phyloP scores from a whole-genome alignment of 2,329 filamentous ascomycete genomes.

The Rutstroemia sp. region DNA sequence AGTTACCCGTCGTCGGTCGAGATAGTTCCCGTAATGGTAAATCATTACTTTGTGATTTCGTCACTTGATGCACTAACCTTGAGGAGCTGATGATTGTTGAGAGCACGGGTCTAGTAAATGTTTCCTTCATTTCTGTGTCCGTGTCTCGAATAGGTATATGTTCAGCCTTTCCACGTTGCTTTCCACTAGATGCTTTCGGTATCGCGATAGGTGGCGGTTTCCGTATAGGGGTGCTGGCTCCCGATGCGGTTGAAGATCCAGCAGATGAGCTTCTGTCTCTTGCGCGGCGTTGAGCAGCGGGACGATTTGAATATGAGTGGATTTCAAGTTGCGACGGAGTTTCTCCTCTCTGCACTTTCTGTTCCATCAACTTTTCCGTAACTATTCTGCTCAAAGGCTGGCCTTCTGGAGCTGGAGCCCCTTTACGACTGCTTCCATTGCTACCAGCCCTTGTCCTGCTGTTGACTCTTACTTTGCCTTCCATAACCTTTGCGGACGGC shows the following conservation, averaged over 20 bases:
- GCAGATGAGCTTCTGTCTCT: slow-evolving; percentile 18
- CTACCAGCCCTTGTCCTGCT: slow-evolving; percentile 41
- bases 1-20: background rate
- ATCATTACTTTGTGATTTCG: background rate
- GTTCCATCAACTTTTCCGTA: slow-evolving; percentile 26
- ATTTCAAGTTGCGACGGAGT: slow-evolving; percentile 20
- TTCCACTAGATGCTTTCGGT: slow-evolving; percentile 4
- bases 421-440: slow-evolving; percentile 37
- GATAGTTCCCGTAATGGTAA: slow-evolving; percentile 3
- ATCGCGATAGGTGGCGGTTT: slow-evolving; percentile 23
- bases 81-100: slow-evolving; percentile 24
- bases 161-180: slow-evolving; percentile 17
- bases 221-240: slow-evolving; percentile 10
- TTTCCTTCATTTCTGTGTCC: slow-evolving; percentile 18
- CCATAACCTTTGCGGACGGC: slow-evolving; percentile 85
- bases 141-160: slow-evolving; percentile 20
- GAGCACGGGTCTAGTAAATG: slow-evolving; percentile 14
- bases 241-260: slow-evolving; percentile 18
- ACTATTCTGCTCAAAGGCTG: slow-evolving; percentile 11
- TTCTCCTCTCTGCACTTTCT: slow-evolving; percentile 25
- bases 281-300: slow-evolving; percentile 13
- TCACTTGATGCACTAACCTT: slow-evolving; percentile 10
- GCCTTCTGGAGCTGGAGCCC: background rate
- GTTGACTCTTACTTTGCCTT: slow-evolving; percentile 68
- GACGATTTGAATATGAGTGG: slow-evolving; percentile 12